A percentile compares a stretch with the other conserved stretches of the same genome.
Evolutionary conservation across 129 eudicot genomes (phyloP).

Genomic region (Lactuca saligna): DNA sequence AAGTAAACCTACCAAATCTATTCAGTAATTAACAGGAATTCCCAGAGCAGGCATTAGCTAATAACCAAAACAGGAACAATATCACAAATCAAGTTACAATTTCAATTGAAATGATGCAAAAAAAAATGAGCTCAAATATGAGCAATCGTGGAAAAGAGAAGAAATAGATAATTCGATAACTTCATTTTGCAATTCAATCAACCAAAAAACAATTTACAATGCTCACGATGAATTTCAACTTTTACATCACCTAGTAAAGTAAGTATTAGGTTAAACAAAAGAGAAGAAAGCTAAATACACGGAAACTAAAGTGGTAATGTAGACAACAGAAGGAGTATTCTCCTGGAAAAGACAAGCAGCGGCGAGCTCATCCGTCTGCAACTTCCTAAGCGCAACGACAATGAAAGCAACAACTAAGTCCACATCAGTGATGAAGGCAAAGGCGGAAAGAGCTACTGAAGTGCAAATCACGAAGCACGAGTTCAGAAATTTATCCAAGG

Average conservation of each 20-base stretch:
- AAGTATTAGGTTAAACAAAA: constrained; percentile 6
- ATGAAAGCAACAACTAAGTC: no score
- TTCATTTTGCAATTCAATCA: neutral
- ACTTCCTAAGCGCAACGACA: no score
- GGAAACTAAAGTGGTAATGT: no score
- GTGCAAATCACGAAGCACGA: no score
- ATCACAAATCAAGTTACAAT: neutral
- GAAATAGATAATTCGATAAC: neutral
- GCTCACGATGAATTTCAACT: constrained; percentile 1
- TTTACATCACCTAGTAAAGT: neutral
- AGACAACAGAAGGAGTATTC: no score
- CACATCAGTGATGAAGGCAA: no score
- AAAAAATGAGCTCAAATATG: neutral
- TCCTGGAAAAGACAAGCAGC: no score
- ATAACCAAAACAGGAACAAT: neutral
- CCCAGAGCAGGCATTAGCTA: neutral
- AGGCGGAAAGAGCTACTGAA: no score
- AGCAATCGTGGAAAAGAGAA: neutral
- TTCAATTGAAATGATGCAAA: neutral
- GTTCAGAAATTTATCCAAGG: no score
- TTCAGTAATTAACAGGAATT: neutral
- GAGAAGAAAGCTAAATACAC: neutral
- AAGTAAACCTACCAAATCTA: neutral
- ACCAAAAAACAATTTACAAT: neutral
- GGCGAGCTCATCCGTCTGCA: no score